These are phyloP conservation scores for Aspergillus niger DNA, from an alignment of 2,329 filamentous ascomycete species.

Conservation along the genomic window DNA sequence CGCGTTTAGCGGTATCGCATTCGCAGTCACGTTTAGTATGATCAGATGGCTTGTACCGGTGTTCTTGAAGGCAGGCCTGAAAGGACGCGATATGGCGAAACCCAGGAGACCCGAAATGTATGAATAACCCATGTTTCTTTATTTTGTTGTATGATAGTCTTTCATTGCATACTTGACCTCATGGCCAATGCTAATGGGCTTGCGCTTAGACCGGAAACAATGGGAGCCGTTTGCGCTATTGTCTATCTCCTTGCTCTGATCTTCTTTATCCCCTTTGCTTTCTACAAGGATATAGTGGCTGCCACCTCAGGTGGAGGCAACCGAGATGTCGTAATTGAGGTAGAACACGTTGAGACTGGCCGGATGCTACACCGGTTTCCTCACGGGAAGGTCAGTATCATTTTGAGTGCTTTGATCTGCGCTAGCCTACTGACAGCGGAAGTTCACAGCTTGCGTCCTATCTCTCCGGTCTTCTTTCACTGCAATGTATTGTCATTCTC, in stretches of 20 bases:
- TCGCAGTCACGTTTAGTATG: constrained; percentile 77
- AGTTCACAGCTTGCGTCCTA: constrained; percentile 78
- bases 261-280: constrained; percentile 91
- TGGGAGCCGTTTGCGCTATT: constrained; percentile 90
- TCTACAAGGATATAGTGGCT: constrained; percentile 96
- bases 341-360: constrained; percentile 74
- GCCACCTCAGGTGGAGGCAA: constrained; percentile 94
- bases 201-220: constrained; percentile 73
- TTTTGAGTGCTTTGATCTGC: background rate
- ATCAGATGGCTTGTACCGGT: constrained; percentile 91
- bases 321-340: constrained; percentile 76
- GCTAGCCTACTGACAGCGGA: constrained; percentile 9
- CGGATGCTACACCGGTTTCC: constrained; percentile 89
- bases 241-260: constrained; percentile 90
- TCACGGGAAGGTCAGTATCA: constrained; percentile 73
- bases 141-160: background rate
- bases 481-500: constrained; percentile 86
- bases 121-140: constrained; percentile 11
- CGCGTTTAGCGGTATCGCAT: constrained; percentile 82
- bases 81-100: constrained; percentile 87
- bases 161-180: background rate
- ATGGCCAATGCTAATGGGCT: constrained; percentile 12
- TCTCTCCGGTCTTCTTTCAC: constrained; percentile 86
- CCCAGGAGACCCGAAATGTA: constrained; percentile 72
- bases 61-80: constrained; percentile 85